phyloP scores from a whole-genome alignment of 2,329 filamentous ascomycete genomes.

The Furcasterigmium sp. region DNA sequence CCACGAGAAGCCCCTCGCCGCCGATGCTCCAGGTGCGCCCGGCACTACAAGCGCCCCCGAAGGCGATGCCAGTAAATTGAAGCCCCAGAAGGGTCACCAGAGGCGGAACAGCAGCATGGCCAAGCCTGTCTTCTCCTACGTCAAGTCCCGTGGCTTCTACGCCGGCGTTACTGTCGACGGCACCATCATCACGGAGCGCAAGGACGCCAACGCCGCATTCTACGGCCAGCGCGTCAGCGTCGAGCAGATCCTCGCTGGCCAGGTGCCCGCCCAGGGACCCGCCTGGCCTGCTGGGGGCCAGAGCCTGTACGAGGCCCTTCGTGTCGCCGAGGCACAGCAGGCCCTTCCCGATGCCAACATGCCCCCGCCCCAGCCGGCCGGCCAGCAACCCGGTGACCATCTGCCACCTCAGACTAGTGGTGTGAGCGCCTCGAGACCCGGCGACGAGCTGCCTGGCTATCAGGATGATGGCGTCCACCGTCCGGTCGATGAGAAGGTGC shows the following conservation, averaged over 20 bases:
- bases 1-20: conserved; percentile 3
- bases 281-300: conserved; percentile 25
- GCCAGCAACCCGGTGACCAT: neutral
- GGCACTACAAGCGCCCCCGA: neutral
- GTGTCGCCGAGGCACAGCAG: conserved; percentile 22
- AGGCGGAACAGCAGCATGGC: conserved; percentile 13
- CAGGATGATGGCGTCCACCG: conserved; percentile 10
- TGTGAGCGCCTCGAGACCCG: neutral
- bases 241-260: conserved; percentile 40
- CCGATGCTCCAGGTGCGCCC: neutral
- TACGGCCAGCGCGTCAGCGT: conserved; percentile 59
- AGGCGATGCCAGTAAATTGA: conserved; percentile 26
- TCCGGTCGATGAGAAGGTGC: conserved; percentile 10
- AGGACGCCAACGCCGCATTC: conserved; percentile 83
- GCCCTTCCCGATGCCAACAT: conserved; percentile 11
- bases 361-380: conserved; percentile 5
- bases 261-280: conserved; percentile 23
- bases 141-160: conserved; percentile 86
- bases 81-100: conserved; percentile 29
- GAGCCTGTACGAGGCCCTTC: conserved; percentile 21
- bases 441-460: conserved; percentile 10
- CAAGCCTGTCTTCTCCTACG: conserved; percentile 57
- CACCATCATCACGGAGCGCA: conserved; percentile 77
- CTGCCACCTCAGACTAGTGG: neutral
- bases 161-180: conserved; percentile 84